A percentile compares a stretch with the other conserved stretches of the same genome.
phyloP scores from a whole-genome alignment of 208 protist species.

The Leishmania aethiopica region DNA sequence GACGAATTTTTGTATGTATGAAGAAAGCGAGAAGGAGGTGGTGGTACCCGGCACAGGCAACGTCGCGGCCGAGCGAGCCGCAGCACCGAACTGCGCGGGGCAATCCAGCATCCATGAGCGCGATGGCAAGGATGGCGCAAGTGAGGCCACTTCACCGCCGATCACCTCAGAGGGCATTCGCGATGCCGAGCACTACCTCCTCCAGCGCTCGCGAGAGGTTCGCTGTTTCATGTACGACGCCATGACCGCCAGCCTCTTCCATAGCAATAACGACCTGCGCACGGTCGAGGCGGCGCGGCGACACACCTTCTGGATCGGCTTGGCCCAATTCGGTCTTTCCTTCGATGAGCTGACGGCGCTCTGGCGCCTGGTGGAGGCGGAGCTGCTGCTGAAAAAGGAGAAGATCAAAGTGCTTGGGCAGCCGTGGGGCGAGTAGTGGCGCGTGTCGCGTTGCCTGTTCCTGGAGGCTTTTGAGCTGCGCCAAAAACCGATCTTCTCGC shows the following conservation, averaged over 20 bases:
- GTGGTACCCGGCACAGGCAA: neutral
- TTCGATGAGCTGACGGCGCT: constrained; percentile 43
- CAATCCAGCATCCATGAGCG: neutral
- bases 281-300: constrained; percentile 39
- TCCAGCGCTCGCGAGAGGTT: constrained; percentile 48
- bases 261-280: constrained; percentile 47
- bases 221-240: constrained; percentile 89
- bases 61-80: neutral
- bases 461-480: neutral
- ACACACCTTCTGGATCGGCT: constrained; percentile 48
- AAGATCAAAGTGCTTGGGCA: constrained; percentile 68
- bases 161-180: constrained; percentile 20
- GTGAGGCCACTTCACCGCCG: neutral
- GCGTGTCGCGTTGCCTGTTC: neutral
- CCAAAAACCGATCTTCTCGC: neutral
- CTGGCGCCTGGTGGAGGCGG: constrained; percentile 70
- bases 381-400: constrained; percentile 62
- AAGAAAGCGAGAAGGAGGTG: neutral
- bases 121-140: neutral
- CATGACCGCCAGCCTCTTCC: constrained; percentile 72
- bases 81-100: neutral
- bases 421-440: constrained; percentile 46
- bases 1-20: neutral
- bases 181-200: constrained; percentile 34
- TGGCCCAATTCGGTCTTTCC: constrained; percentile 41